Evolutionary conservation across 2,329 filamentous ascomycete species (phyloP), one percentile per base, ranked within the genome.

Genomic region (Tricladium varicosporioides): DNA sequence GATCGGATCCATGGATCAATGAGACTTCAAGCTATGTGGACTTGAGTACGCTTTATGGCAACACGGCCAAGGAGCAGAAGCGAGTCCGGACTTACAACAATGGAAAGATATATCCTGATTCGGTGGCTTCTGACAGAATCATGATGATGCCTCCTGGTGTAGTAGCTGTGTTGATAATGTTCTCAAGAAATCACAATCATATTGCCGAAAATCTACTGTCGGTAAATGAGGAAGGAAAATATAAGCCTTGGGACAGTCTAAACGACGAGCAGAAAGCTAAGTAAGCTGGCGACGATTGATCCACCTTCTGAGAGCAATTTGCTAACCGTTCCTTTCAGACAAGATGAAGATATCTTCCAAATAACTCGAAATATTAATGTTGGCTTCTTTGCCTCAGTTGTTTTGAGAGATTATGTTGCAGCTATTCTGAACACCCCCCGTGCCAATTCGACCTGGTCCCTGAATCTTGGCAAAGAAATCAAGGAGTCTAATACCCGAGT

Each of bases 271-370:
- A 72, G 49, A 70, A 74, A 63, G 67, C 66, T 27, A 27, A 27
- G 22, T 27, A 27, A 27, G 22, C 22, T 27, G 22, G 7, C 7
- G 22, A 27, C 22, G 3, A 7, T 27, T 27, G 22, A 27, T 7
- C 22, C 22, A 27, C 22, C 22, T 27, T 27, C 22, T 27, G 22
- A 27, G 7, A 27, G 22, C 7, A 27, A 27, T 27, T 27, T 27
- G 22, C 22, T 27, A 27, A 27, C 7, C 22, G 48, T 33, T 11
- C 13, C 19, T 56, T 48, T 53, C 47, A 76, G 74, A 71, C 75
- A 78, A 72, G 76, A 76, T 65, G 73, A 78, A 49, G 76, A 79
- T 53, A 71, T 78, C 56, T 79, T 79, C 64, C 76, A 79, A 58
- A 62, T 76, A 11, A 64, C 71, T 13, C 70, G 76, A 44, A 77